Conservation (phyloP, 805 yeast genomes). For the Millerozyma miso region DNA sequence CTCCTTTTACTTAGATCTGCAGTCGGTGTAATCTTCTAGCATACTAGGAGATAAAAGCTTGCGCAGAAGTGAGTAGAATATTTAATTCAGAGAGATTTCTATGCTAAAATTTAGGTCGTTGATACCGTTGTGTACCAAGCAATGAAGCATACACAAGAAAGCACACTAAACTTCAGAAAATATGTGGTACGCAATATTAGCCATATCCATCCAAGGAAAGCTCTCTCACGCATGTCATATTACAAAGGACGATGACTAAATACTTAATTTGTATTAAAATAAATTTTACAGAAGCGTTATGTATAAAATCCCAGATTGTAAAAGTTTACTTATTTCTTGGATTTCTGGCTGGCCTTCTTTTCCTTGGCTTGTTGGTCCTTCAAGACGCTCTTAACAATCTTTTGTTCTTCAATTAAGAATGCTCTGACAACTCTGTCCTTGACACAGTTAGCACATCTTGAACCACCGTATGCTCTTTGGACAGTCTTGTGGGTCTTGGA, state of each 20-base stretch:
- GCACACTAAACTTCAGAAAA: too few relatives aligned
- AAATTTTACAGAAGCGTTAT: background rate
- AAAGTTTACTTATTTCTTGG: constrained; percentile 23
- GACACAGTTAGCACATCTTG: constrained; percentile 97
- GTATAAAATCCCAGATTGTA: background rate
- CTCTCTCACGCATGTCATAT: too few relatives aligned
- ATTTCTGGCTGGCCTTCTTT: constrained; percentile 45
- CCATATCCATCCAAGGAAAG: too few relatives aligned
- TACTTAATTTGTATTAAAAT: background rate
- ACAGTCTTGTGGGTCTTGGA: constrained; percentile 98
- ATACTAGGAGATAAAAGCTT: too few relatives aligned
- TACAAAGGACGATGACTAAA: background rate
- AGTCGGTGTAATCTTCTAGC: too few relatives aligned
- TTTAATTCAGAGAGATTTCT: too few relatives aligned
- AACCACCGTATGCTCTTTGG: constrained; percentile 99
- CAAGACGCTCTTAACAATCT: constrained; percentile 98
- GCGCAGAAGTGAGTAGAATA: too few relatives aligned
- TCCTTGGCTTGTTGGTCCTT: constrained; percentile 94
- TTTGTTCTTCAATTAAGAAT: constrained; percentile 99
- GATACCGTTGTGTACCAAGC: too few relatives aligned
- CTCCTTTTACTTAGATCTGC: too few relatives aligned
- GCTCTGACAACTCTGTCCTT: constrained; percentile 99
- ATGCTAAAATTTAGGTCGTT: too few relatives aligned
- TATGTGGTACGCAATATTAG: too few relatives aligned
- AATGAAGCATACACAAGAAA: too few relatives aligned